Base-by-base conservation (phyloP, 1,284 basidiomycete species). In the Bondarzewia mesenterica region DNA sequence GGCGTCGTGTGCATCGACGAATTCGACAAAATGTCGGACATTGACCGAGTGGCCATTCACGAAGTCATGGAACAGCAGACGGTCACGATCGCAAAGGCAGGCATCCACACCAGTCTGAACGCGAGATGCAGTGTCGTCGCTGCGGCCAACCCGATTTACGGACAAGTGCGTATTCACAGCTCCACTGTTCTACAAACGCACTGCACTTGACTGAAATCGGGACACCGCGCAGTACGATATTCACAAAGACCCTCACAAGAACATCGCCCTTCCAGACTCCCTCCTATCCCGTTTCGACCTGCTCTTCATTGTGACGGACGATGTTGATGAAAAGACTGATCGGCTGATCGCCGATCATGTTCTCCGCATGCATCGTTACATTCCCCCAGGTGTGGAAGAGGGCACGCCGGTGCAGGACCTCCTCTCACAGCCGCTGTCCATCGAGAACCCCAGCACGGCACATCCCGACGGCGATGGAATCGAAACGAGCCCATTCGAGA, bases 1-100 rank as follows among this genome's bases (percentile, higher is more conserved):
- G 96, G 96, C 18, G 93, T 99, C 12, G 95, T 99, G 42, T 99
- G 95, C 69, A 99, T 99, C 59, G 96, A 99, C 68, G 95, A 99
- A 69, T 99, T 99, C 61, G 95, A 99, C 78, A 99, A 99, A 68
- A 99, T 99, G 95, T 93, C 90, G 26, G 96, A 99, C 59, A 79
- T 97, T 55, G 95, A 99, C 70, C 84, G 96, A 57, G 95, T 98
- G n/a, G 95, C 96, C 25, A 99, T 99, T 58, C 96, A 99, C 70
- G 96, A 99, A 82, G 96, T 98, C 60, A 99, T 99, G 96, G 95
- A 99, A 66, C 93, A 96, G 66, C 95, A 98, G 66, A 99, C 96
- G 0, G 94, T 99, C 46, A 98, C 96, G 1, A 99, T 99, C 57
- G 96, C 96, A 51, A 99, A 99, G 63, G 96, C 96, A 10, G 96